A percentile compares a stretch with the other conserved stretches of the same genome.
These are phyloP conservation scores for Helotiales sp. DNA, from an alignment of 2,329 filamentous ascomycete species.

Conservation along the genomic window DNA sequence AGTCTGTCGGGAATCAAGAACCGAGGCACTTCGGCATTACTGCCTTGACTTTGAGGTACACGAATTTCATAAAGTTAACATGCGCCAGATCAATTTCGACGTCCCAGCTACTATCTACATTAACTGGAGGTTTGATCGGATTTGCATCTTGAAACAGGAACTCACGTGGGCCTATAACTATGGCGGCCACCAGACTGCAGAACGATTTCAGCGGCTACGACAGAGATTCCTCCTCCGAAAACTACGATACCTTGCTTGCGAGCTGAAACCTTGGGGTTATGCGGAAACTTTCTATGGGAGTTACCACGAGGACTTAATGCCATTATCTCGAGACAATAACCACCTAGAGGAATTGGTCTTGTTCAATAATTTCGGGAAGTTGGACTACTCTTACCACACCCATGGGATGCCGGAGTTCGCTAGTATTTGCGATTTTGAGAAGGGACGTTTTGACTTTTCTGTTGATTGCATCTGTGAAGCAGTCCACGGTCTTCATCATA, in stretches of 20 bases:
- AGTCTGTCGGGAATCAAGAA: neutral
- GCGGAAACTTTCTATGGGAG: neutral
- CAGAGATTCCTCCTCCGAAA: neutral
- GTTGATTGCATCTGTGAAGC: neutral
- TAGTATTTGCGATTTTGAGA: neutral
- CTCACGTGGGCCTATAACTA: neutral
- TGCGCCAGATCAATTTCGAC: neutral
- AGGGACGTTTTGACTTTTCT: no score
- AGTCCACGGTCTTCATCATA: no score
- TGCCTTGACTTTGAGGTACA: neutral
- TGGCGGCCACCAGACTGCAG: neutral
- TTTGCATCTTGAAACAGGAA: neutral
- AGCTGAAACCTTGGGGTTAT: neutral
- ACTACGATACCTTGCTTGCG: neutral
- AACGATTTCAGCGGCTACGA: neutral
- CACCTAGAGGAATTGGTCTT: neutral
- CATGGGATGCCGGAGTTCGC: neutral
- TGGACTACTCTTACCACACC: neutral
- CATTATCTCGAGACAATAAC: neutral
- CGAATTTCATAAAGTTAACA: neutral
- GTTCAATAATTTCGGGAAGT: neutral
- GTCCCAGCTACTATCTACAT: neutral
- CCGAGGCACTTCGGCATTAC: neutral
- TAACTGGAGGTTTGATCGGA: slow-evolving; percentile 1
- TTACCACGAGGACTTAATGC: neutral